Evolutionary conservation across 2,329 filamentous ascomycete species (phyloP), one percentile per base, ranked within the genome.

Genomic region (Arthroderma sp.): DNA sequence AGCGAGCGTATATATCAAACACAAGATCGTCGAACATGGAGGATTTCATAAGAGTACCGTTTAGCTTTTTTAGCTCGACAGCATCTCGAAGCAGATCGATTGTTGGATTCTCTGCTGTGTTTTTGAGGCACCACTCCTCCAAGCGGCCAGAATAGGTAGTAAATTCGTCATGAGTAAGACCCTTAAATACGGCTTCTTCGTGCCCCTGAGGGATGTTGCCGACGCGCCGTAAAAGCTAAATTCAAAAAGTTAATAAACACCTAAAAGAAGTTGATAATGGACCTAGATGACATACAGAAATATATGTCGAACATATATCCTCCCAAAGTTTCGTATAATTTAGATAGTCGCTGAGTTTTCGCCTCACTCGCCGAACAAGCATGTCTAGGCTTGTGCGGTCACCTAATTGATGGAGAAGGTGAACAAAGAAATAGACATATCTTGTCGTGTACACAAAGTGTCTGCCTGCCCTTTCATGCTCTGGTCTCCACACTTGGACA

Each of bases 401-500:
- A 43, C 79, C 76, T 51, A 88, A 74, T 42, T 85, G 75, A 36
- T 82, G 76, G 5, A 94, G 70, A 5, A 94, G 69, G 44, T 75
- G 72, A 8, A 86, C 78, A 62, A 93, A 86, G 57, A 91, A 91
- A 11, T 80, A 78, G 1, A 86, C 82, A 56, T 95, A 95, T 50
- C 83, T 80, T 40, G 85, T 80, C 0, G 86, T 94, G 60, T 91
- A 95, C 33, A 94, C 86, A 56, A 94, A 91, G 60, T 95, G 88
- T 11, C 88, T 77, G 0, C 88, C 88, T 0, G 86, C 72, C 22
- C 81, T 71, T 60, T 95, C 88, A 39, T 84, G 80, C 52, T 94
- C 88, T 33, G 88, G 91, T 54, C 88, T 89, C 88, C 88, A 95
- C 3, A 95, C 86, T 57, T 93, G 89, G 61, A 94, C 80, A 1